phyloP scores from a whole-genome alignment of 306 rosid species.

The Sicyos edulis region DNA sequence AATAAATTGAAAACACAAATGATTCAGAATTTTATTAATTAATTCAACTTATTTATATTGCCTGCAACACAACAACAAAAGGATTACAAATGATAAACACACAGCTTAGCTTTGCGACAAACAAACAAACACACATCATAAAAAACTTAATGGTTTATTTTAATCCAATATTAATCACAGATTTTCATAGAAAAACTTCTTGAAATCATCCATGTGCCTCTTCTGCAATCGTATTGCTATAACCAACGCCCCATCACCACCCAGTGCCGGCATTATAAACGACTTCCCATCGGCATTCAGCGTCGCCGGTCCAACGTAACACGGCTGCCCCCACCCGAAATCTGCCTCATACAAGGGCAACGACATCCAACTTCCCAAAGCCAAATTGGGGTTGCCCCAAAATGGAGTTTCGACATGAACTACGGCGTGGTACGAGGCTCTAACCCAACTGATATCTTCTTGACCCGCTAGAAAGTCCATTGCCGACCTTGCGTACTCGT shows the following conservation, averaged over 20 bases:
- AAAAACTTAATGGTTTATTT: too few species aligned
- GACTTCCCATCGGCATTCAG: conserved; percentile 45
- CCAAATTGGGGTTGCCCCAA: conserved; percentile 51
- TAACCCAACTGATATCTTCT: conserved; percentile 27
- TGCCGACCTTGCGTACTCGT: conserved; percentile 34
- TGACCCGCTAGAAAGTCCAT: conserved; percentile 40
- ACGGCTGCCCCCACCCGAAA: conserved; percentile 62
- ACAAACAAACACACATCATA: too few species aligned
- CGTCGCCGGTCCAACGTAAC: conserved; percentile 44
- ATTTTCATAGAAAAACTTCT: conserved; percentile 39
- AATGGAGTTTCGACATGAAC: not conserved
- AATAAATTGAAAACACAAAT: too few species aligned
- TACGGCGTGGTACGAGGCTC: conserved; percentile 25
- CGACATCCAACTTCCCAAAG: conserved; percentile 50
- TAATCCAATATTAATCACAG: too few species aligned
- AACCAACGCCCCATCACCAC: conserved; percentile 40
- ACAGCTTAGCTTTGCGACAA: too few species aligned
- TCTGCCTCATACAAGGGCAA: conserved; percentile 44
- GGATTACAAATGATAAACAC: too few species aligned
- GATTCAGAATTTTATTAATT: too few species aligned
- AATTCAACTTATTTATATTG: too few species aligned
- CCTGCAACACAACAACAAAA: too few species aligned
- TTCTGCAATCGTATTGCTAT: conserved; percentile 44
- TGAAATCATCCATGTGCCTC: conserved; percentile 46
- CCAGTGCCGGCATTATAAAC: conserved; percentile 29